Base-by-base conservation (phyloP, 805 yeast species). In the Peterozyma toletana region DNA sequence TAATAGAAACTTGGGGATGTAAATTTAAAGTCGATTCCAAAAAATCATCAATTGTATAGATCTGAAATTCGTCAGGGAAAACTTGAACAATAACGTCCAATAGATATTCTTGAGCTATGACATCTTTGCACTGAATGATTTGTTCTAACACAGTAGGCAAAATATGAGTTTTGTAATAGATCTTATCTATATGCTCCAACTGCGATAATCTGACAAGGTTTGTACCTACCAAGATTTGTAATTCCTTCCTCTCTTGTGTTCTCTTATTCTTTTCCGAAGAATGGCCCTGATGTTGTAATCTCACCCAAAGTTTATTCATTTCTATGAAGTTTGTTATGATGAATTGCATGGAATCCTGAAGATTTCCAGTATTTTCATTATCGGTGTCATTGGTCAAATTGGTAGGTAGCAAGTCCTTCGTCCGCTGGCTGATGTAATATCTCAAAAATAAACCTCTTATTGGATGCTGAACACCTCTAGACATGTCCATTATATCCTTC, bases 401-500 rank as follows among this genome's bases (percentile, higher is more conserved):
- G 13, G 42, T 42, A 2, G 86, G 85, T 45, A 83, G 61, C 49
- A 76, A 64, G 55, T 79, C 81, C 47, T 89, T 84, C 13, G 87
- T 83, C 52, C 90, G 70, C 59, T 91, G 98, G 3, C 89, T 80
- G 34, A 93, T 66, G 60, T 88, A 93, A 66, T 93, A 90, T 39
- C 99, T 71, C 54, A 93, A 66, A 59, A 93, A 93, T 48, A 93
- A 67, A 2, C 99, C 99, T 46, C 96, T 71, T 30, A 88, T 78
- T 1, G 99, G 99, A 56, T 88, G 91, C 62, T 93, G 99, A 2
- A 91, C 96, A 13, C 97, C 99, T 35, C 95, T 76, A 51, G 95
- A 83, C 99, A 93, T 93, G 62, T 93, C 99, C 55, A 91, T 83
- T 95, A 93, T 84, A 59, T 93, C 99, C 60, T 85, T 86, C 79